Conservation (phyloP, 2,329 filamentous ascomycete genomes). For the Botrytis fragariae region DNA sequence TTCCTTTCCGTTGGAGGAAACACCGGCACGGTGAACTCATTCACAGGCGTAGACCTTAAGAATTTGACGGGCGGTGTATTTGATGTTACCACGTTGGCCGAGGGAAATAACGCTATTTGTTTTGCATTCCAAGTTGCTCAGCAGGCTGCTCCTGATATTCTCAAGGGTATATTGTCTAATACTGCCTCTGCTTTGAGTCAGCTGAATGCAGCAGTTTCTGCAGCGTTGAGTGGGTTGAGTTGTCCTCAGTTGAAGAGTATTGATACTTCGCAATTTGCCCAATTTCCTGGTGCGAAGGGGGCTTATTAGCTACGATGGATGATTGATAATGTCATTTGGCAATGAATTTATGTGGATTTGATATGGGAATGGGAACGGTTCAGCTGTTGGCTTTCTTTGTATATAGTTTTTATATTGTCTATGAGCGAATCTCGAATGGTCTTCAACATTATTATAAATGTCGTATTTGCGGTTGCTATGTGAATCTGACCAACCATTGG, state of each 20-base stretch:
- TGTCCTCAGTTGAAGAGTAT: constrained; percentile 19
- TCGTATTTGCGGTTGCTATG: background rate
- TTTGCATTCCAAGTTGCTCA: constrained; percentile 43
- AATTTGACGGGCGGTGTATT: constrained; percentile 47
- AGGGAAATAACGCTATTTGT: constrained; percentile 50
- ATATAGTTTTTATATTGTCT: background rate
- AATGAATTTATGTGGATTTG: background rate
- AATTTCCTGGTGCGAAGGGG: constrained; percentile 20
- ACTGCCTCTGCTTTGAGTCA: constrained; percentile 38
- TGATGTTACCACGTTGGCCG: constrained; percentile 43
- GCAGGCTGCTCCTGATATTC: constrained; percentile 44
- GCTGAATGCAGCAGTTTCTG: constrained; percentile 15
- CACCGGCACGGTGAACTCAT: constrained; percentile 50
- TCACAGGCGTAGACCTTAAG: constrained; percentile 46
- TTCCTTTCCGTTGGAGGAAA: constrained; percentile 52
- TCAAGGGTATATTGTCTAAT: constrained; percentile 40
- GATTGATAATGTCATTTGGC: background rate
- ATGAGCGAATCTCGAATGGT: background rate
- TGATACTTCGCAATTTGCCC: constrained; percentile 17
- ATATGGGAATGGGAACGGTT: background rate
- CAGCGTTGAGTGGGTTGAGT: background rate
- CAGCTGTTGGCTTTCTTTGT: background rate
- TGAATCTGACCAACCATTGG: background rate
- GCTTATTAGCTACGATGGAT: background rate
- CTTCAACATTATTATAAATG: background rate